Evolutionary conservation across 148 eudicot genomes (phyloP).

Genomic region (Rhododendron kiyosumense): DNA sequence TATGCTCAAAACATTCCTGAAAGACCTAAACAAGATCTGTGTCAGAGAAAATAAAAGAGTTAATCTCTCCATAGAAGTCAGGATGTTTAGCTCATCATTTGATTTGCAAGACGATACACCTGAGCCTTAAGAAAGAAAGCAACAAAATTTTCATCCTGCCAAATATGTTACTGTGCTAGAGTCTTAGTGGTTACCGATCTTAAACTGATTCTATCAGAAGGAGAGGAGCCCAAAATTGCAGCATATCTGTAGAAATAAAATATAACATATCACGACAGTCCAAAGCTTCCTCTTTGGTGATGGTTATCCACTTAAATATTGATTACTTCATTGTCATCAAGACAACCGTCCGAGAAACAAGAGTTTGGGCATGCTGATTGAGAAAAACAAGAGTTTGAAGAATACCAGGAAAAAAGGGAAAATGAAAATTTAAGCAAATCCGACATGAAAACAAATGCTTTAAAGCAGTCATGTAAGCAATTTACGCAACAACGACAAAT

Average conservation of each 20-base stretch:
- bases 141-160: background rate
- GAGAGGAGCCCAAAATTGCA: constrained; percentile 86
- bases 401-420: background rate
- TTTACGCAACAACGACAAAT: background rate
- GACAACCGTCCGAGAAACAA: background rate
- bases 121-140: background rate
- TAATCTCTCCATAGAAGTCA: background rate
- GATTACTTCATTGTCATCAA: background rate
- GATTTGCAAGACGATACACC: background rate
- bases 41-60: background rate
- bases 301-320: background rate
- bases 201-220: constrained; percentile 59
- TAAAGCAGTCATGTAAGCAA: background rate
- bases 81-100: background rate
- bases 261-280: background rate
- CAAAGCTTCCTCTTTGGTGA: constrained; percentile 1
- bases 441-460: background rate
- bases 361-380: background rate
- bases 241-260: constrained; percentile 62
- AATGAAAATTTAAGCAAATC: background rate
- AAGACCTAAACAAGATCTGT: background rate
- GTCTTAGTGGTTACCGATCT: constrained; percentile 50
- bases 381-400: background rate
- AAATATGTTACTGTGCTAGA: background rate
- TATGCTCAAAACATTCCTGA: background rate